These are phyloP conservation scores for Arxiozyma slooffiae DNA, from an alignment of 1,139 yeast genomes.

Conservation along the genomic window DNA sequence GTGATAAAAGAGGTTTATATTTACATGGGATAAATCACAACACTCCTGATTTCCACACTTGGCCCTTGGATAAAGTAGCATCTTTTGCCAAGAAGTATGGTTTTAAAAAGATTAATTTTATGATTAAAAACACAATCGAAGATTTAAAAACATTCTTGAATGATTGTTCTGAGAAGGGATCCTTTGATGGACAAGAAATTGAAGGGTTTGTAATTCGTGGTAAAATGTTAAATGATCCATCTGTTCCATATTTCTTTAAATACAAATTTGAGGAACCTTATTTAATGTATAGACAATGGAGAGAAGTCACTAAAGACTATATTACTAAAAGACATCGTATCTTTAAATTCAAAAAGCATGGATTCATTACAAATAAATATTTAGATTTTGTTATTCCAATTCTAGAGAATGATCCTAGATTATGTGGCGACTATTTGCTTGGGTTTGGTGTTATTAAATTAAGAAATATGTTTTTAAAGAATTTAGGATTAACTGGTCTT, in stretches of 20 bases:
- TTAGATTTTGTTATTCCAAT: slow-evolving; percentile 54
- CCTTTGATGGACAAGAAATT: slow-evolving; percentile 59
- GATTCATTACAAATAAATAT: slow-evolving; percentile 54
- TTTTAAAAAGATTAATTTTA: slow-evolving; percentile 47
- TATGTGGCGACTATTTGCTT: slow-evolving; percentile 38
- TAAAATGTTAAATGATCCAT: slow-evolving; percentile 16
- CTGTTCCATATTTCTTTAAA: slow-evolving; percentile 67
- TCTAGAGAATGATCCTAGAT: slow-evolving; percentile 38
- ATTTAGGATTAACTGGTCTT: slow-evolving; percentile 39
- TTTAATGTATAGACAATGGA: slow-evolving; percentile 75
- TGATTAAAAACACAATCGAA: slow-evolving; percentile 34
- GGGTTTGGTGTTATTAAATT: slow-evolving; percentile 71
- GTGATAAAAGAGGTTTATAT: slow-evolving; percentile 63
- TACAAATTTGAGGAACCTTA: slow-evolving; percentile 95
- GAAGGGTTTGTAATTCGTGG: slow-evolving; percentile 93
- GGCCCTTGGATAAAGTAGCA: slow-evolving; percentile 50
- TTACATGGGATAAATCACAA: slow-evolving; percentile 81
- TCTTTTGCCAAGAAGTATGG: slow-evolving; percentile 64
- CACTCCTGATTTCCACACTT: slow-evolving; percentile 51
- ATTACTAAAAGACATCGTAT: slow-evolving; percentile 39
- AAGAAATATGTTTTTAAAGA: slow-evolving; percentile 49
- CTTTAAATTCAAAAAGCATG: slow-evolving; percentile 43
- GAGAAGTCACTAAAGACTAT: slow-evolving; percentile 69
- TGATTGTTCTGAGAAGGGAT: slow-evolving; percentile 55
- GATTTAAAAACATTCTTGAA: slow-evolving; percentile 45